A percentile compares a stretch with the other conserved stretches of the same genome.
phyloP scores from a whole-genome alignment of 345 rosid species.

The Salix viminalis region DNA sequence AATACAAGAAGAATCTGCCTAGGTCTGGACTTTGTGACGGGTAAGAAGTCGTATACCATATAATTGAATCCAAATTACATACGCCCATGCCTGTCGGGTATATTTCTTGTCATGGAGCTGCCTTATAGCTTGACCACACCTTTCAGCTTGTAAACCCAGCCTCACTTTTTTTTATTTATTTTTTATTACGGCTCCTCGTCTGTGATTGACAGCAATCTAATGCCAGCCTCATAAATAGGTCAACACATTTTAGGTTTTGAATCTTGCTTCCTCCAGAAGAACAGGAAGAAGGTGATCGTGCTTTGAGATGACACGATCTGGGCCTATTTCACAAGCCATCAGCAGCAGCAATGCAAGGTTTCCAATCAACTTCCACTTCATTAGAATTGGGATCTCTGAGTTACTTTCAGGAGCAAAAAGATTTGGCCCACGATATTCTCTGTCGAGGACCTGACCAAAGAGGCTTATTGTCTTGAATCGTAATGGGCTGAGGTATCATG shows the following conservation, averaged over 20 bases:
- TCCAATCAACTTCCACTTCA: no score
- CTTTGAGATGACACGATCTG: not conserved
- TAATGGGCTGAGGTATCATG: not conserved
- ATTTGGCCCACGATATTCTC: not conserved
- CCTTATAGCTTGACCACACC: not conserved
- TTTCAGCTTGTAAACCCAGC: not conserved
- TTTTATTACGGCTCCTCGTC: not conserved
- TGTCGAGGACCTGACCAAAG: not conserved
- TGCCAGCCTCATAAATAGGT: not conserved
- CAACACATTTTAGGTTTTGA: slow-evolving; percentile 1
- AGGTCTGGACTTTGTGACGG: not conserved
- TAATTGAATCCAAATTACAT: not conserved
- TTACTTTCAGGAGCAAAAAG: not conserved
- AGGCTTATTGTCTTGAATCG: not conserved
- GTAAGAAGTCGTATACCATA: no score
- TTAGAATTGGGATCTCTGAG: not conserved
- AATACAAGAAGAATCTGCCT: not conserved
- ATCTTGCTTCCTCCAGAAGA: not conserved
- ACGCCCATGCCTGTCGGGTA: slow-evolving; percentile 7
- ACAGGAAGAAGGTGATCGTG: not conserved
- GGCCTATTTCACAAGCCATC: not conserved
- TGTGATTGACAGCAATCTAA: slow-evolving; percentile 2
- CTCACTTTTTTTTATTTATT: not conserved
- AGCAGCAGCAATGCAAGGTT: not conserved
- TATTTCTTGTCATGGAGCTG: slow-evolving; percentile 14